Conservation (phyloP, 1,139 yeast species). For the Casaregolazyma lundiana region DNA sequence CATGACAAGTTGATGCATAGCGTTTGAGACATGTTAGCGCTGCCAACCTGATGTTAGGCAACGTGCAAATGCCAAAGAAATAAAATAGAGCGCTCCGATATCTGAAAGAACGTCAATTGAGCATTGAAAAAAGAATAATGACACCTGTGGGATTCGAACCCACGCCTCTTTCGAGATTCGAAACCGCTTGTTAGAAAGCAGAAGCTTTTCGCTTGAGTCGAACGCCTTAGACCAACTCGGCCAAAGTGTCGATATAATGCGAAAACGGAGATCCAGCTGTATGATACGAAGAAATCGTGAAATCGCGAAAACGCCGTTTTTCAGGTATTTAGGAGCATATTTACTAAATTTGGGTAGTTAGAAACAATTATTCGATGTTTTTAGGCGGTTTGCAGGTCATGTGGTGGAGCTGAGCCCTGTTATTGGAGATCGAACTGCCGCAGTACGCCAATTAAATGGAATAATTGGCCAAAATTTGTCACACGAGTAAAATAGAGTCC, state of each 20-base stretch:
- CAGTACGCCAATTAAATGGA: no score
- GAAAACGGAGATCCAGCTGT: neutral
- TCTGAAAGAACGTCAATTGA: constrained; percentile 5
- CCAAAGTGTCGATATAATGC: constrained; percentile 22
- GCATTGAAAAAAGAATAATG: constrained; percentile 18
- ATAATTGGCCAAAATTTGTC: no score
- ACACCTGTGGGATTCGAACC: constrained; percentile 32
- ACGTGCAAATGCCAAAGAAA: neutral
- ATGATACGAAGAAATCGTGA: neutral
- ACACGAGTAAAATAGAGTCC: no score
- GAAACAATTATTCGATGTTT: no score
- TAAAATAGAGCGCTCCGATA: no score
- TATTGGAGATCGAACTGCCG: no score
- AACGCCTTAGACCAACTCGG: constrained; percentile 32
- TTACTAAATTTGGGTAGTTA: no score
- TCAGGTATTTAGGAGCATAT: no score
- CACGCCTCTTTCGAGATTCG: constrained; percentile 31
- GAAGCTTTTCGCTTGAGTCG: constrained; percentile 27
- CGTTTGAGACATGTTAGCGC: neutral
- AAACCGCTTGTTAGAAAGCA: constrained; percentile 23
- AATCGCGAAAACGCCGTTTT: no score
- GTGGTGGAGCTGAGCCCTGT: no score
- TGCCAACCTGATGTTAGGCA: neutral
- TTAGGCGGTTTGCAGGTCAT: no score
- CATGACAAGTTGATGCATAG: constrained; percentile 3